A percentile compares a stretch with the other conserved stretches of the same genome.
Conservation (phyloP, 225 moss, liverwort and hornwort genomes). For the Anthoceros angustus region DNA sequence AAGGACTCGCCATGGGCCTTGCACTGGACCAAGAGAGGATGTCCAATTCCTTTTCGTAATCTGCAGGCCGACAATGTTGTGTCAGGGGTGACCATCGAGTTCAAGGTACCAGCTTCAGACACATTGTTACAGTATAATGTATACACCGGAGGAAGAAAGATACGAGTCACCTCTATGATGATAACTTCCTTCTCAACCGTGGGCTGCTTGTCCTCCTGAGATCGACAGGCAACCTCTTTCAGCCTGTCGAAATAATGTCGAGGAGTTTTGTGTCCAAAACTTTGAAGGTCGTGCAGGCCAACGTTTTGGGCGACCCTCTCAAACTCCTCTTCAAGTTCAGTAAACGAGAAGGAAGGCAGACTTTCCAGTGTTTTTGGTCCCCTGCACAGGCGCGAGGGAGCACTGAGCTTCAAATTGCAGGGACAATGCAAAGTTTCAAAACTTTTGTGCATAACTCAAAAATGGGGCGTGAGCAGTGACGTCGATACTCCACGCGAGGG, state of each 20-base stretch:
- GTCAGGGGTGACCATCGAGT: background rate
- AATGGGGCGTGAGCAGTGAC: too few relatives aligned
- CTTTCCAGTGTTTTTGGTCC: background rate
- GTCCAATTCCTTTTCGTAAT: too few relatives aligned
- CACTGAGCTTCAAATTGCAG: background rate
- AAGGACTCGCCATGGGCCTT: too few relatives aligned
- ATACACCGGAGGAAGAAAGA: too few relatives aligned
- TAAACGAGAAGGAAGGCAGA: background rate
- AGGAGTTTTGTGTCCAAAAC: background rate
- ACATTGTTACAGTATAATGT: too few relatives aligned
- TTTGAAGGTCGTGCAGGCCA: background rate
- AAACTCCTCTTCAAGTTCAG: background rate
- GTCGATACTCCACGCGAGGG: background rate
- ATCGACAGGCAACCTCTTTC: background rate
- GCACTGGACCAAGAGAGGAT: too few relatives aligned
- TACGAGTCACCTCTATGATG: background rate
- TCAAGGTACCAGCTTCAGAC: background rate
- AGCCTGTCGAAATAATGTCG: background rate
- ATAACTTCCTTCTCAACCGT: background rate
- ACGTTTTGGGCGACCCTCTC: background rate
- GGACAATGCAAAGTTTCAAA: background rate
- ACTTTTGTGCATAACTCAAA: background rate
- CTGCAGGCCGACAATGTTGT: too few relatives aligned
- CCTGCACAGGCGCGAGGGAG: slow-evolving; percentile 1
- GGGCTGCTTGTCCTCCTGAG: background rate